phyloP scores from a whole-genome alignment of 176 grass and related monocot genomes.

The Zizania latifolia region DNA sequence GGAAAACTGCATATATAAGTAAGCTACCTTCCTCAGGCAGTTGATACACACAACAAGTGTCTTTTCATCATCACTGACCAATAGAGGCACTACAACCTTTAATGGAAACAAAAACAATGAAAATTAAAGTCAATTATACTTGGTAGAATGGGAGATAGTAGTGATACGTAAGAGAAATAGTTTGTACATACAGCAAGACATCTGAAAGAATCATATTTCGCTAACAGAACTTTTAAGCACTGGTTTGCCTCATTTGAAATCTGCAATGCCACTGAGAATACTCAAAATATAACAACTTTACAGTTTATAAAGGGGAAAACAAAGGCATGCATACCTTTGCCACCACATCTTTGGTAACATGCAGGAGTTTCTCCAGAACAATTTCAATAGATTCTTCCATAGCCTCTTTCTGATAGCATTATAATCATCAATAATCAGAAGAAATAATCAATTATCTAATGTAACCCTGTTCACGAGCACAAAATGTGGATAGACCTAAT shows the following conservation, averaged over 20 bases:
- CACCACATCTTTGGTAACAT: too few species aligned
- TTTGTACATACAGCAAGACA: too few species aligned
- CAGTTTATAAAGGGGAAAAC: too few species aligned
- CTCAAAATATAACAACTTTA: too few species aligned
- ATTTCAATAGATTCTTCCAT: conserved; percentile 95
- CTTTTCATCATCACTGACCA: conserved; percentile 94
- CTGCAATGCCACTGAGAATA: too few species aligned
- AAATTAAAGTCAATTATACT: too few species aligned
- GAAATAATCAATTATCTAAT: conserved; percentile 3
- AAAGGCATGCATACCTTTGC: too few species aligned
- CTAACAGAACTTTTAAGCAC: conserved; percentile 67
- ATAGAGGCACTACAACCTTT: conserved; percentile 83
- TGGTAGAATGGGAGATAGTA: too few species aligned
- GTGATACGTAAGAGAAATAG: too few species aligned
- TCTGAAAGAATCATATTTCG: too few species aligned
- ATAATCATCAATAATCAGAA: conserved; percentile 14
- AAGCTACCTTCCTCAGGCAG: conserved; percentile 91
- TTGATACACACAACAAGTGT: too few species aligned
- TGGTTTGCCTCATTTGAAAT: conserved; percentile 84
- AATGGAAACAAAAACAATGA: too few species aligned
- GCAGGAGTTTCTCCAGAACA: conserved; percentile 90
- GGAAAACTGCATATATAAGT: conserved; percentile 21
- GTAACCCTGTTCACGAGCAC: conserved; percentile 14
- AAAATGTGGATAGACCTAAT: conserved; percentile 27
- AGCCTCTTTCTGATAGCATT: conserved; percentile 85